These are phyloP conservation scores for Cercophora newfieldiana DNA, from an alignment of 495 filamentous ascomycete genomes.

Conservation along the genomic window DNA sequence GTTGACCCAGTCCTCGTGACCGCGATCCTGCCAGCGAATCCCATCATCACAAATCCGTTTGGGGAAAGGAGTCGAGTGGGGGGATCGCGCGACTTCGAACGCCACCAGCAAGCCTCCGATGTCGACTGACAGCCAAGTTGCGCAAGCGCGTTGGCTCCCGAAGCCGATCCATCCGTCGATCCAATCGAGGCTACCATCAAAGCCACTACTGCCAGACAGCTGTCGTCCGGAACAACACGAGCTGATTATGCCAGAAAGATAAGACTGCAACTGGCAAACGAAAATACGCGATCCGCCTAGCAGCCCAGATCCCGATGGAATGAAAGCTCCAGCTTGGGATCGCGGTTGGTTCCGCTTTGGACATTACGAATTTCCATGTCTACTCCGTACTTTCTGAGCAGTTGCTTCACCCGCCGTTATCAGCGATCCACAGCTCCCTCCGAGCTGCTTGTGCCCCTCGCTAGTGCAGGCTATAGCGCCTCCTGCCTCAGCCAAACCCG, in stretches of 20 bases:
- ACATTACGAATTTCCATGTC: slow-evolving; percentile 22
- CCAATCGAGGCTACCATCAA: neutral
- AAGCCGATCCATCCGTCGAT: slow-evolving; percentile 11
- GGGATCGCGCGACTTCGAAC: slow-evolving; percentile 2
- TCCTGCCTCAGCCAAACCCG: slow-evolving; percentile 9
- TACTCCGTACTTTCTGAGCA: neutral
- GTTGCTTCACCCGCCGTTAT: slow-evolving; percentile 14
- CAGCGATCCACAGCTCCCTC: neutral
- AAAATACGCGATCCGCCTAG: neutral
- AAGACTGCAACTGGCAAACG: neutral
- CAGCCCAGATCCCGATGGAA: neutral
- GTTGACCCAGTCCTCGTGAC: neutral
- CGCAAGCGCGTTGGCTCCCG: slow-evolving; percentile 22
- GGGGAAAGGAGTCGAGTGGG: slow-evolving; percentile 2
- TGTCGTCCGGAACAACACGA: neutral
- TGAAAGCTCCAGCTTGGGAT: neutral
- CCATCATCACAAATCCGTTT: neutral
- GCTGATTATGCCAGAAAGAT: neutral
- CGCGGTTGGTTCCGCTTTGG: neutral
- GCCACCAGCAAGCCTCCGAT: slow-evolving; percentile 5
- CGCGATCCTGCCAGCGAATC: neutral
- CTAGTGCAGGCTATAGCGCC: slow-evolving; percentile 15
- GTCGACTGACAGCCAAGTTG: neutral
- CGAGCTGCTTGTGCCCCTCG: slow-evolving; percentile 1
- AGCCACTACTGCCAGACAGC: neutral